phyloP scores from a whole-genome alignment of 2,329 filamentous ascomycete genomes.

The Fusarium globosum region DNA sequence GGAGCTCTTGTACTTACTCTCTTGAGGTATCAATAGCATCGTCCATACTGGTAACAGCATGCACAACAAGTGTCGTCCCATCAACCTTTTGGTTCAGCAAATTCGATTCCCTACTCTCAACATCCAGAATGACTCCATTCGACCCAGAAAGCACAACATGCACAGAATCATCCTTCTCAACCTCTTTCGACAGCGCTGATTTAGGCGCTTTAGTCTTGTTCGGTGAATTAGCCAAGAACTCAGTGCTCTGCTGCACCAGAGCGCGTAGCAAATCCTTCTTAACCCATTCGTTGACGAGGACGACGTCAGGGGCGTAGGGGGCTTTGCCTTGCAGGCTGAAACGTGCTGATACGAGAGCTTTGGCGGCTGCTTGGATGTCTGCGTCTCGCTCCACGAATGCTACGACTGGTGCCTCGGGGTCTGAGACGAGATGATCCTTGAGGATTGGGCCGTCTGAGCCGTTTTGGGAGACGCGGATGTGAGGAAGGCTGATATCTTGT shows the following conservation, averaged over 20 bases:
- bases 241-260: slow-evolving; percentile 24
- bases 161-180: slow-evolving; percentile 18
- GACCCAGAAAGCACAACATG: slow-evolving; percentile 22
- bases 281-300: slow-evolving; percentile 38
- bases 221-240: background rate
- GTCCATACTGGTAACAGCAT: slow-evolving; percentile 32
- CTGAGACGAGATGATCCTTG: slow-evolving; percentile 7
- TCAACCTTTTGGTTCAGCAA: slow-evolving; percentile 13
- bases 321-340: slow-evolving; percentile 32
- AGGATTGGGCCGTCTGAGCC: slow-evolving; percentile 2
- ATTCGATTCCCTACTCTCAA: slow-evolving; percentile 10
- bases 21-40: slow-evolving; percentile 20
- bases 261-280: slow-evolving; percentile 37
- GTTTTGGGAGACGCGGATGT: slow-evolving; percentile 18
- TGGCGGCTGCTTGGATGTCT: slow-evolving; percentile 29
- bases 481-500: slow-evolving; percentile 7
- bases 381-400: slow-evolving; percentile 39
- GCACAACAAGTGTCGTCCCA: slow-evolving; percentile 18
- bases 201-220: background rate
- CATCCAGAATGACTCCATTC: slow-evolving; percentile 18
- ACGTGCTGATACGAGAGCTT: slow-evolving; percentile 23
- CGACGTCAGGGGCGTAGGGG: slow-evolving; percentile 35
- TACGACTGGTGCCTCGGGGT: slow-evolving; percentile 6
- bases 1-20: background rate
- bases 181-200: background rate